These are phyloP conservation scores for Penicillium paxilli DNA, from an alignment of 495 filamentous ascomycete species.

Conservation along the genomic window DNA sequence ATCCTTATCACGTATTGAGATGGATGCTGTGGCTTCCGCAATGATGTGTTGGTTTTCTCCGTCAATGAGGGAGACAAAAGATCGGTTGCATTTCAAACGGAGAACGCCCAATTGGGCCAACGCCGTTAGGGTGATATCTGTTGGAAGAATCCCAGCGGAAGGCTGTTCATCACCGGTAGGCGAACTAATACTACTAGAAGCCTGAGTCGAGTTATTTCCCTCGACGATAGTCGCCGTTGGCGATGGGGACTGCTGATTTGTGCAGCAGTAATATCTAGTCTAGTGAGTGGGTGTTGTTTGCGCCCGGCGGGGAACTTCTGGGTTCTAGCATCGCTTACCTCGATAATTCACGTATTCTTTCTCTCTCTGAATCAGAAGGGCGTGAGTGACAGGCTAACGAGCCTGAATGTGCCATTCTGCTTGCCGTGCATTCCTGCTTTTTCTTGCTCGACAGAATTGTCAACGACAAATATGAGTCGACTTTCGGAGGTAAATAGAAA, in stretches of 20 bases:
- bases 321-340: slow-evolving; percentile 12
- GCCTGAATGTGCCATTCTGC: slow-evolving; percentile 11
- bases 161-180: slow-evolving; percentile 16
- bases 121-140: slow-evolving; percentile 61
- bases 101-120: slow-evolving; percentile 62
- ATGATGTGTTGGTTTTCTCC: slow-evolving; percentile 58
- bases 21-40: slow-evolving; percentile 59
- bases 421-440: slow-evolving; percentile 1
- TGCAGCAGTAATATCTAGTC: slow-evolving; percentile 33
- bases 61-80: slow-evolving; percentile 62
- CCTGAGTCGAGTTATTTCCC: neutral
- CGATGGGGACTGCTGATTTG: slow-evolving; percentile 11
- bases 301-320: neutral
- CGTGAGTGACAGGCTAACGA: slow-evolving; percentile 10
- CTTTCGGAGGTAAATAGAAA: neutral
- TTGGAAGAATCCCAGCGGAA: slow-evolving; percentile 26
- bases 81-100: slow-evolving; percentile 52
- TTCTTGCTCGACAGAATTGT: neutral
- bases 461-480: neutral
- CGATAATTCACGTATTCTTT: slow-evolving; percentile 24
- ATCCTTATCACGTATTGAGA: slow-evolving; percentile 44
- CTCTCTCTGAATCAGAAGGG: slow-evolving; percentile 19
- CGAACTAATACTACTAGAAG: no score
- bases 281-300: neutral
- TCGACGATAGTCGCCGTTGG: neutral